Evolutionary conservation across 2,329 filamentous ascomycete genomes (phyloP), one percentile per base, ranked within the genome.

Genomic region (Ceratocystis colombiana): DNA sequence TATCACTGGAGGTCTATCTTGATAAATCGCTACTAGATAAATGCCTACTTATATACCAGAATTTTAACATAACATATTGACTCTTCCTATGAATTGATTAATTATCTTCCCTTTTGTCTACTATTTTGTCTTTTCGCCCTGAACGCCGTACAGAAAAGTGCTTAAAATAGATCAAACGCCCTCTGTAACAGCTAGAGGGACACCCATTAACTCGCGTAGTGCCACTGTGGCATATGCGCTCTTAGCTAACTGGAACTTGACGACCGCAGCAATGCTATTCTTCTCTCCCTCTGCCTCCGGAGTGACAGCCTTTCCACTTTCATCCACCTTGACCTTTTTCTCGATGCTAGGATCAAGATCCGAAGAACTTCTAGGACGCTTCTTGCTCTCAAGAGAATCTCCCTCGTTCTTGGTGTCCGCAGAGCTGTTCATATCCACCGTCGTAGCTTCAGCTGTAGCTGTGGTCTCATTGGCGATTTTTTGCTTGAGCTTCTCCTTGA

Each of bases 211-310:
- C 76, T 95, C 90, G 64, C 90, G 78, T 70, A 95, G 74, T 12
- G 88, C 88, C 79, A 95, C 89, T 0, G 90, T 95, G 0, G 90
- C 90, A 76, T 95, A 95, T 72, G 90, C 88, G 72, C 88, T 91
- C 62, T 86, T 85, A 0, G 85, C 88, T 33, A 95, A 79, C 73
- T 90, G 86, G 75, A 95, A 83, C 73, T 85, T 90, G 70, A 94
- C 74, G 30, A 89, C 76, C 0, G 90, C 80, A 0, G 86, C 89
- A 20, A 89, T 77, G 72, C 88, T 87, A 66, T 76, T 77, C 62
- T 65, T 69, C 70, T 71, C 30, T 3, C 73, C 71, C 53, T 70
- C 68, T 17, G 69, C 70, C 28, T 67, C 71, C 6, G 66, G 64
- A 10, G 68, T 68, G 2, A 7, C 64, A 10, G 45, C 61, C 15